A percentile compares a stretch with the other conserved stretches of the same genome.
These are phyloP conservation scores for Stephanodiscus triporus DNA, from an alignment of 108 stramenopile species.

Conservation along the genomic window DNA sequence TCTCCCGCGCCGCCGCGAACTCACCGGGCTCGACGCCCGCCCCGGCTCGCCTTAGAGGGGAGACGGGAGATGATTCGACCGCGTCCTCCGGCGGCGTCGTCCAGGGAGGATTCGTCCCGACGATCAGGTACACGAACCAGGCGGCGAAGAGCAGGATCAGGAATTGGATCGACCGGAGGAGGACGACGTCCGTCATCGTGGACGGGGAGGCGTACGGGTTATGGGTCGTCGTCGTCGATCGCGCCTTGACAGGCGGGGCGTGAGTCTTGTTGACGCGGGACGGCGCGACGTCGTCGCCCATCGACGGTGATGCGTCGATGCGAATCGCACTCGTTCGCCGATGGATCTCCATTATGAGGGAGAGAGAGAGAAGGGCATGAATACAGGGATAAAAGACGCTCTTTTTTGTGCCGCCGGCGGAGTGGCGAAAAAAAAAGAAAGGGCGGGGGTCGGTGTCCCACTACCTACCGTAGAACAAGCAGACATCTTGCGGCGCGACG, in stretches of 20 bases:
- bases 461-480: too few species aligned
- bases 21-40: slow-evolving; percentile 2
- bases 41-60: not conserved
- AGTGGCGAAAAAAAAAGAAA: too few species aligned
- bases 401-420: too few species aligned
- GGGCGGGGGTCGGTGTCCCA: too few species aligned
- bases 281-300: not conserved
- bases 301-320: not conserved
- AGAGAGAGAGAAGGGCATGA: too few species aligned
- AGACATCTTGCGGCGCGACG: too few species aligned
- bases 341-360: slow-evolving; percentile 19
- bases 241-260: too few species aligned
- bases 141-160: not conserved
- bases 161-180: slow-evolving; percentile 12
- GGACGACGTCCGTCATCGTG: slow-evolving; percentile 6
- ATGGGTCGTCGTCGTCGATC: not conserved
- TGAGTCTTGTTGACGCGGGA: not conserved
- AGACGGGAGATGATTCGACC: not conserved
- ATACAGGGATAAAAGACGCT: too few species aligned
- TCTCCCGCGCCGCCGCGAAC: slow-evolving; percentile 12
- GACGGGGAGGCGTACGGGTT: slow-evolving; percentile 26
- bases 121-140: slow-evolving; percentile 22
- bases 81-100: not conserved
- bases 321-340: not conserved
- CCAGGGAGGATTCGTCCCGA: not conserved